phyloP scores from a whole-genome alignment of 1,284 basidiomycete species.

The Cerioporus squamosus region DNA sequence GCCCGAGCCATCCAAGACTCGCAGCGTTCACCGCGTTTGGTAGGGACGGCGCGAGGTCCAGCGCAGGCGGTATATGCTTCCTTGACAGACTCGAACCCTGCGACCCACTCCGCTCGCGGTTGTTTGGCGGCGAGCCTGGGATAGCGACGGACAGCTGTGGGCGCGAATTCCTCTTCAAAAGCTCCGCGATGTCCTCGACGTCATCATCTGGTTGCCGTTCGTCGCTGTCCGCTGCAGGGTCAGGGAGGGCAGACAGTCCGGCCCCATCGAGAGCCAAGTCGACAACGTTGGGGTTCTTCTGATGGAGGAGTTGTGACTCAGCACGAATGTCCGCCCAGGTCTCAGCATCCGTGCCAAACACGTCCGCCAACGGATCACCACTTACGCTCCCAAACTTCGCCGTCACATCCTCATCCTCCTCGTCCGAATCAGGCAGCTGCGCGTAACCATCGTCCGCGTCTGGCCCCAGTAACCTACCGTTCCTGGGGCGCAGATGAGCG shows the following conservation, averaged over 20 bases:
- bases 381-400: constrained; percentile 23
- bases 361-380: constrained; percentile 49
- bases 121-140: constrained; percentile 31
- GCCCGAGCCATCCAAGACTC: constrained; percentile 26
- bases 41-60: constrained; percentile 43
- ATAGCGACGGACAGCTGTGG: constrained; percentile 38
- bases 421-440: constrained; percentile 23
- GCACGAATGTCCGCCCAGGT: constrained; percentile 61
- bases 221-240: constrained; percentile 35
- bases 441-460: constrained; percentile 27
- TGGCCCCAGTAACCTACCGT: constrained; percentile 23
- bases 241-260: constrained; percentile 46
- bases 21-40: constrained; percentile 22
- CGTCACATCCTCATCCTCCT: constrained; percentile 28
- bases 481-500: constrained; percentile 31
- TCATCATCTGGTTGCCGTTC: constrained; percentile 22
- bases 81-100: constrained; percentile 29
- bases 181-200: constrained; percentile 31
- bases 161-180: constrained; percentile 35
- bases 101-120: constrained; percentile 31
- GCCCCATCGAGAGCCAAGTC: constrained; percentile 57
- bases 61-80: constrained; percentile 51
- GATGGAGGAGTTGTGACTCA: constrained; percentile 25
- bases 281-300: constrained; percentile 49
- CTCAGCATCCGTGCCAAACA: constrained; percentile 63